Base-by-base conservation (phyloP, 352 stramenopile species). In the Globisporangium yorkense region DNA sequence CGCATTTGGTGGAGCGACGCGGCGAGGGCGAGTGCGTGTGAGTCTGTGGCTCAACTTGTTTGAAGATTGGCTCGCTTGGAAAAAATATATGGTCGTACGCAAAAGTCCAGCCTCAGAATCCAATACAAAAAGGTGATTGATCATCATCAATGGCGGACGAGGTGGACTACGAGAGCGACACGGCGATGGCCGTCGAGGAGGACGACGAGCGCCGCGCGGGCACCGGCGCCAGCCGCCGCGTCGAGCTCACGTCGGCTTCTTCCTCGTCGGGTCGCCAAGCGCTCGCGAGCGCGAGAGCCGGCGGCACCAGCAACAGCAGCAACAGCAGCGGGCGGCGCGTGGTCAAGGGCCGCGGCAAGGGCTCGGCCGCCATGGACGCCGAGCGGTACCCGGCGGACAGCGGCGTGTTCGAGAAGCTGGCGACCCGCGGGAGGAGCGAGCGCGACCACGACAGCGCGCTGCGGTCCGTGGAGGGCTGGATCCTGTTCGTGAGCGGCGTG, bases 391-490 rank as follows among this genome's bases (percentile, higher is more conserved):
- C 70, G 7, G 74, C 72, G 6, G 72, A 85, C 40, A 88, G 73
- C 54, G 79, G 83, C 55, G 79, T 94, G 48, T 96, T 95, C 52
- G 78, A 94, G 61, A 87, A 89, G 62, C 74, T 96, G 33, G 29
- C 51, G 16, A 39, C 16, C 21, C 63, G 71, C 27, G 57, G 13
- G 12, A 13, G 51, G 8, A 35, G 64, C 27, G 55, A 33, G 21
- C 62, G 65, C 16, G 70, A 82, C 33, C 68, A 87, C 62, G 74
- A 75, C 24, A 83, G 55, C 20, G 80, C 80, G 8, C 71, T 92
- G 24, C 75, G 86, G 58, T 96, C 85, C 53, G 87, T 98, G 7
- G 96, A 99, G 71, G 96, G 96, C n/a, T 99, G 94, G 91, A 87
- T 98, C 45, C 66, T 98, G 13, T 98, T 99, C 68, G 91, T 98